Conservation (phyloP, 1,139 yeast genomes). For the Blastobotrys capitulatus region DNA sequence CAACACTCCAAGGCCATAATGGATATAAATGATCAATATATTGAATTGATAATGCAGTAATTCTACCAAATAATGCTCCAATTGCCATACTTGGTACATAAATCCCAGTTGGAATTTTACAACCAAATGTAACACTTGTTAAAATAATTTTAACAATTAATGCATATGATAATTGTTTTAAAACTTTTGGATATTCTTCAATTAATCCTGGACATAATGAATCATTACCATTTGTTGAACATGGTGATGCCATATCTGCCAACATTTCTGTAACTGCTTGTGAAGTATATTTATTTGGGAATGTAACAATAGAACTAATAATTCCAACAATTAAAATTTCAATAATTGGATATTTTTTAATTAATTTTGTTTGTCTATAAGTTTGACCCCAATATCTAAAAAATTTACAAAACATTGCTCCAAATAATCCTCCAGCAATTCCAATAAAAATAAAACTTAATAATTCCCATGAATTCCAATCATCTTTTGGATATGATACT, state of each 20-base stretch:
- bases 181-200: conserved; percentile 34
- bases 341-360: conserved; percentile 41
- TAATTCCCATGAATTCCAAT: conserved; percentile 50
- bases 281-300: conserved; percentile 49
- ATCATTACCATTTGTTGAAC: conserved; percentile 28
- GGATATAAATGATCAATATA: conserved; percentile 32
- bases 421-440: conserved; percentile 53
- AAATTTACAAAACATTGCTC: conserved; percentile 50
- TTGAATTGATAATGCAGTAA: conserved; percentile 46
- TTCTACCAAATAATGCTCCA: conserved; percentile 60
- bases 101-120: conserved; percentile 60
- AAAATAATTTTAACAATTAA: conserved; percentile 43
- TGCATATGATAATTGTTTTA: conserved; percentile 40
- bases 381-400: conserved; percentile 44
- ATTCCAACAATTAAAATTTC: conserved; percentile 48
- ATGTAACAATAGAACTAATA: conserved; percentile 47
- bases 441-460: conserved; percentile 47
- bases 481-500: conserved; percentile 44
- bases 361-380: conserved; percentile 36
- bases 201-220: conserved; percentile 40
- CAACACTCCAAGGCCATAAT: conserved; percentile 17
- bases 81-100: conserved; percentile 67
- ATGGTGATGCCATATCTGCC: conserved; percentile 50
- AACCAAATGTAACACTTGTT: conserved; percentile 53
- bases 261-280: conserved; percentile 52